Percentiles rank a stretch among this genome's conserved stretches.
Evolutionary conservation across 768 basidiomycete genomes (phyloP).

Genomic region (Serendipita sp.): DNA sequence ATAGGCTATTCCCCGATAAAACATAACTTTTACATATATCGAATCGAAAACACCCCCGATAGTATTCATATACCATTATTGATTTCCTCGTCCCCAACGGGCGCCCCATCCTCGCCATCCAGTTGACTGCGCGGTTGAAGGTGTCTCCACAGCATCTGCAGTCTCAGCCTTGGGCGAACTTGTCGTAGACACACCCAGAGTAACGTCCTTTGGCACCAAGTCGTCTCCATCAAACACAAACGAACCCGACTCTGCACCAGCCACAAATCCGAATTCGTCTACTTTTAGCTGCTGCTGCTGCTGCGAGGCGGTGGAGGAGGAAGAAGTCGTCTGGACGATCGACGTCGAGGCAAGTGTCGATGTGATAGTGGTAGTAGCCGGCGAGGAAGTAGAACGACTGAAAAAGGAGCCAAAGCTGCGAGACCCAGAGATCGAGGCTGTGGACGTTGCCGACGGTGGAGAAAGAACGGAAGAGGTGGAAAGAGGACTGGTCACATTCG

Average conservation of each 20-base stretch:
- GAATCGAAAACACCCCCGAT: too few species aligned
- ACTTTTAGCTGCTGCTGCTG: not conserved
- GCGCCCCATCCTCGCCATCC: not conserved
- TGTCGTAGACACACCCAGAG: not conserved
- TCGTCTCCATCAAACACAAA: not conserved
- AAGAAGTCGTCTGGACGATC: not conserved
- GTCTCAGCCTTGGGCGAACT: too few species aligned
- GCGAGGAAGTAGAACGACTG: not conserved
- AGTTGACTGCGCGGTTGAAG: not conserved
- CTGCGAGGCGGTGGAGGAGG: not conserved
- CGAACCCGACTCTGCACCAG: not conserved
- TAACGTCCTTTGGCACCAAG: not conserved
- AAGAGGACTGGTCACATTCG: not conserved
- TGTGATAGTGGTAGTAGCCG: not conserved
- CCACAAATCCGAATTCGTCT: not conserved
- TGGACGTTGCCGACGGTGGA: not conserved
- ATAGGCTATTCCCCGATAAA: too few species aligned
- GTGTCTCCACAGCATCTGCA: too few species aligned
- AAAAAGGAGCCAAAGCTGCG: not conserved
- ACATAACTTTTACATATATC: too few species aligned
- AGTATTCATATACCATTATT: too few species aligned
- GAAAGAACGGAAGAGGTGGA: not conserved
- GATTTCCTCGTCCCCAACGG: not conserved
- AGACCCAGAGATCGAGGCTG: not conserved
- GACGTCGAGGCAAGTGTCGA: not conserved